Base-by-base conservation (phyloP, 768 basidiomycete genomes). In the Mycena vitilis region DNA sequence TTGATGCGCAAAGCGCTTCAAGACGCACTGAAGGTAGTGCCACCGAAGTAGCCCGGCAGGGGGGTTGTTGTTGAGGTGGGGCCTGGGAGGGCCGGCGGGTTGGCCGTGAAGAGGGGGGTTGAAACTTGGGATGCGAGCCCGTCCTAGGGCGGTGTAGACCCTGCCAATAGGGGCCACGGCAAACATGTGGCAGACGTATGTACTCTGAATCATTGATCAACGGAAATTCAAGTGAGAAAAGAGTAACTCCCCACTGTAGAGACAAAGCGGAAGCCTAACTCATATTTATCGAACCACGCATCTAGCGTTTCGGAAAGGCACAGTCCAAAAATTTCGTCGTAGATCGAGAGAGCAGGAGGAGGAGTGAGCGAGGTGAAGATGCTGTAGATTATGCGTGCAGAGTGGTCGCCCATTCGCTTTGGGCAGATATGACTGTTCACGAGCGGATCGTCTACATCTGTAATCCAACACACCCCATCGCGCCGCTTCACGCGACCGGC, bases 391-490 rank as follows among this genome's bases (percentile, higher is more conserved):
- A 40, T 42, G 15, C 49, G 37, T 22, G n/a, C 60, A 40, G 42
- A 1, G n/a, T 51, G 37, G 12, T 51, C 60, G 13, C 60, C 60
- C 60, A 61, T 61, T 37, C 60, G 60, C 23, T 61, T 61, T 48
- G 60, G 60, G 38, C 16, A 40, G 13, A 61, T 61, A 47, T 61
- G 60, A 20, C 60, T 61, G 49, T 61, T 61, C 22, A 25, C 37
- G 4, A 61, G 49, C 22, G 60, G 49, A 23, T 40, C 49, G 16
- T 40, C 13, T 20, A 22, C n/a, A 22, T 15, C 49, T 20, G 60
- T 52, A 36, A 52, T 49, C 60, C 60, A 61, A 18, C 60, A 61
- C 36, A 8, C 22, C 30, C 48, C 18, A 52, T 61, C 60, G 36
- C 60, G 48, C 36, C n/a, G 37, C 60, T 52, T 61, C 37, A 61